Evolutionary conservation across 2,329 filamentous ascomycete species (phyloP), one percentile per base, ranked within the genome.

Genomic region (Xylaria sp.): DNA sequence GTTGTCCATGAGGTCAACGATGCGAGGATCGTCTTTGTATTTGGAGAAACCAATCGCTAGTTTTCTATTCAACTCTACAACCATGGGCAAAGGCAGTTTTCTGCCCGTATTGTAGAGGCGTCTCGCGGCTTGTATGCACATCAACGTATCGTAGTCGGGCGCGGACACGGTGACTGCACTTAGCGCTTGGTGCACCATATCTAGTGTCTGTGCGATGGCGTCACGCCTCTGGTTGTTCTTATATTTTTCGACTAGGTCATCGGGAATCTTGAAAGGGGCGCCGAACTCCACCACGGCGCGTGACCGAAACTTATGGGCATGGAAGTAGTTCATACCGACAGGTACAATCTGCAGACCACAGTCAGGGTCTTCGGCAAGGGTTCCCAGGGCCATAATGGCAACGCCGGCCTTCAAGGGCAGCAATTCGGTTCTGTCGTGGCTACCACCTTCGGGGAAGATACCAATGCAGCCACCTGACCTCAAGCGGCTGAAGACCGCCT

Each of bases 251-350:
- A 97, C 92, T 35, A 97, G 80, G 72, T 96, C 91, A 19, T 82
- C 81, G 0, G 93, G 90, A 9, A 98, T 88, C 68, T 96, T 91
- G 66, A 98, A 89, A 0, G 95, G 93, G 25, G 87, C 89, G 8
- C 95, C 95, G 71, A 98, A 99, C 74, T 99, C 95, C 63, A 98
- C 89, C 4, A 99, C 94, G 37, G 94, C 95, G 74, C 95, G 87
- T 67, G 94, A 98, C 47, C 94, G 90, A 78, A 99, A 99, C 77
- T 98, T 99, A 83, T 99, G 94, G 0, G 94, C 92, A 78, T 98
- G 94, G 79, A 99, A 99, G 78, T 99, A 99, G 78, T 99, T 99
- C 94, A 99, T 97, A 71, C 94, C 94, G 54, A 95, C 94, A 3
- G 95, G 95, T 23, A 99, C 92, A 71, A 99, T 97, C 78, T 94